phyloP scores from a whole-genome alignment of 768 basidiomycete species.

The Pluteus cervinus region DNA sequence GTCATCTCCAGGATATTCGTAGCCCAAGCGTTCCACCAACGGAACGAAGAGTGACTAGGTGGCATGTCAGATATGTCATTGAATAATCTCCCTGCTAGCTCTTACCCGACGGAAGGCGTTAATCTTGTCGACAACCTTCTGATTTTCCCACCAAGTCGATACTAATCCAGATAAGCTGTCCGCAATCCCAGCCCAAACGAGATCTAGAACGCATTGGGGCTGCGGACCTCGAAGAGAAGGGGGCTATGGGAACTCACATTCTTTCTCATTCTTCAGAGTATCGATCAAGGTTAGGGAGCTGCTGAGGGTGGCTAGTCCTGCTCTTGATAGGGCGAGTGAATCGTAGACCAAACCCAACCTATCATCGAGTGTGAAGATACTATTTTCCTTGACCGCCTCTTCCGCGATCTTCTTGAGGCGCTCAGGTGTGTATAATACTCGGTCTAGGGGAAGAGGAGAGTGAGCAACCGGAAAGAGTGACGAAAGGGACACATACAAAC shows the following conservation, averaged over 20 bases:
- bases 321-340: conserved; percentile 70
- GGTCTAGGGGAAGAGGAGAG: conserved; percentile 40
- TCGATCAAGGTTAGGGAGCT: conserved; percentile 70
- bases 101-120: conserved; percentile 57
- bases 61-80: conserved; percentile 4
- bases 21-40: conserved; percentile 73
- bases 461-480: not conserved
- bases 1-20: conserved; percentile 63
- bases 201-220: conserved; percentile 37
- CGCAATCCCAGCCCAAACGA: conserved; percentile 75
- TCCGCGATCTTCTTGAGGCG: conserved; percentile 71
- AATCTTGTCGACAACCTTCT: conserved; percentile 42
- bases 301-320: conserved; percentile 74
- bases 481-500: conserved; percentile 59
- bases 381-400: conserved; percentile 65
- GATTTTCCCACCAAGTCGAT: conserved; percentile 82
- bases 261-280: conserved; percentile 65
- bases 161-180: conserved; percentile 47
- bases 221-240: not conserved
- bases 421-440: conserved; percentile 81
- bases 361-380: conserved; percentile 75
- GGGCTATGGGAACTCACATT: conserved; percentile 50
- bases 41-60: conserved; percentile 62
- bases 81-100: conserved; percentile 3
- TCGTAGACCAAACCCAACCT: conserved; percentile 88